These are phyloP conservation scores for Cercophora newfieldiana DNA, from an alignment of 495 filamentous ascomycete species.

Conservation along the genomic window DNA sequence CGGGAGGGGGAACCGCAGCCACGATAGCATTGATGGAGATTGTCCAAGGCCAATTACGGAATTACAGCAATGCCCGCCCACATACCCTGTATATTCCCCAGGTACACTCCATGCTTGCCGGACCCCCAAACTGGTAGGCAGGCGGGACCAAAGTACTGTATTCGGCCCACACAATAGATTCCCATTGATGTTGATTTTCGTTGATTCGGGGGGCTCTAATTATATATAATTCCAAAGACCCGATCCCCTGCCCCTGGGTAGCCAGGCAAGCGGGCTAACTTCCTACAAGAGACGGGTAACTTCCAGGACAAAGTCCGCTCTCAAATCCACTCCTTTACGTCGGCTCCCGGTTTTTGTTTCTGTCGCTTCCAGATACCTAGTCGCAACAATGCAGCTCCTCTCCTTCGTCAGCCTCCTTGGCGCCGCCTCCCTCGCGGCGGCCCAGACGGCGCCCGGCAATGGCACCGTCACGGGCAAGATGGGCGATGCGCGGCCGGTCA, in stretches of 20 bases:
- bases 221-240: neutral
- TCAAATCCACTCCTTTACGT: neutral
- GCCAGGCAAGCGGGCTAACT: neutral
- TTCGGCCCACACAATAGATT: neutral
- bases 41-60: neutral
- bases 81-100: neutral
- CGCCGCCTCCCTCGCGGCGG: conserved; percentile 40
- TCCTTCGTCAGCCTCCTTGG: conserved; percentile 43
- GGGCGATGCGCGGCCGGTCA: conserved; percentile 56
- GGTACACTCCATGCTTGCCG: neutral
- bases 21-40: neutral
- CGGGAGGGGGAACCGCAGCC: conserved; percentile 30
- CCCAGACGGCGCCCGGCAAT: conserved; percentile 35
- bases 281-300: neutral
- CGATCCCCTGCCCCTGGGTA: neutral
- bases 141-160: neutral
- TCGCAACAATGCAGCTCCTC: conserved; percentile 40
- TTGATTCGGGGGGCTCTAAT: neutral
- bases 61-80: neutral
- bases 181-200: neutral
- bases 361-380: neutral
- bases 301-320: neutral
- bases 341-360: neutral
- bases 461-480: conserved; percentile 42
- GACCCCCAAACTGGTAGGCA: neutral